These are phyloP conservation scores for Glonium stellatum DNA, from an alignment of 495 filamentous ascomycete genomes.

Conservation along the genomic window DNA sequence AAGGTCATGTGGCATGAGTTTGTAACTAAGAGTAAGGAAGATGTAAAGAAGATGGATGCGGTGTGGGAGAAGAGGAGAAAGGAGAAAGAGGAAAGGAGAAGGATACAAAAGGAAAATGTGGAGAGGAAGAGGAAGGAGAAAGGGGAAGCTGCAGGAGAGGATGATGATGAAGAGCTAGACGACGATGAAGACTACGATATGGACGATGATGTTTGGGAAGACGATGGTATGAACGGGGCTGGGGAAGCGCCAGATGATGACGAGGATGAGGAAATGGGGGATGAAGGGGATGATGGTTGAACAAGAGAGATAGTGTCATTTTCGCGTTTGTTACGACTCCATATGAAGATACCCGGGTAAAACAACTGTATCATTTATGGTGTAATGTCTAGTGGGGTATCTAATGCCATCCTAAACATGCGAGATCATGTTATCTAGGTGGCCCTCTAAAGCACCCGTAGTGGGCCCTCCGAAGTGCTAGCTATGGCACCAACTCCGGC, in stretches of 20 bases:
- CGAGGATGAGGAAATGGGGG: slow-evolving; percentile 37
- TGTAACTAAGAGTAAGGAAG: slow-evolving; percentile 70
- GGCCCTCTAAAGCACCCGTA: no score
- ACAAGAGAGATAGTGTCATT: slow-evolving; percentile 4
- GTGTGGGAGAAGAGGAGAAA: slow-evolving; percentile 70
- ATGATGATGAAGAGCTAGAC: slow-evolving; percentile 30
- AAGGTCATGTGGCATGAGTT: slow-evolving; percentile 98
- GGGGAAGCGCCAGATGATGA: slow-evolving; percentile 33
- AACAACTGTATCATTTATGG: no score
- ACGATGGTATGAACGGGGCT: slow-evolving; percentile 22
- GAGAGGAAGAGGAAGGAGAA: slow-evolving; percentile 40
- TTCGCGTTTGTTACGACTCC: background rate
- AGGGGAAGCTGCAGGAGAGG: slow-evolving; percentile 47
- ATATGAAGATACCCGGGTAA: background rate
- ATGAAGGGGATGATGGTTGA: slow-evolving; percentile 47
- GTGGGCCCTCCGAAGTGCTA: no score
- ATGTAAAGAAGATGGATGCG: slow-evolving; percentile 68
- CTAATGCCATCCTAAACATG: no score
- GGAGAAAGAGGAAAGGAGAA: slow-evolving; percentile 80
- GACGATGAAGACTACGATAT: slow-evolving; percentile 50
- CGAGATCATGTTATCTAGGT: no score
- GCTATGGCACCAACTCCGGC: no score
- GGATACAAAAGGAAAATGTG: slow-evolving; percentile 50
- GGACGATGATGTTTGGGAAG: slow-evolving; percentile 45
- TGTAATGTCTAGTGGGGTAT: no score